These are phyloP conservation scores for Proliferodiscus dingleyae DNA, from an alignment of 2,329 filamentous ascomycete species.

Conservation along the genomic window DNA sequence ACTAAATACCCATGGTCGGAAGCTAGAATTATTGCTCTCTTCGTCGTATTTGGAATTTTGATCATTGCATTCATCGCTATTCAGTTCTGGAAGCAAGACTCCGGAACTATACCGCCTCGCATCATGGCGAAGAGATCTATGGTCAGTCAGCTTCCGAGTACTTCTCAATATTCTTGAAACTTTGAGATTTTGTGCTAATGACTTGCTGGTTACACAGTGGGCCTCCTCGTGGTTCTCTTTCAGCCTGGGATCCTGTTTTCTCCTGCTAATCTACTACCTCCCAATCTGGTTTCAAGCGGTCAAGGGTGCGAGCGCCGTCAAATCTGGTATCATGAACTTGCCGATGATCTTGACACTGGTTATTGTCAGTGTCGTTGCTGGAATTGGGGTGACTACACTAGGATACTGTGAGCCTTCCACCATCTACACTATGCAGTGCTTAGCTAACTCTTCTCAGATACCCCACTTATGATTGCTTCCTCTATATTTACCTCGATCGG, in stretches of 20 bases:
- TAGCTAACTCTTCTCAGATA: conserved; percentile 2
- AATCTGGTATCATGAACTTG: conserved; percentile 32
- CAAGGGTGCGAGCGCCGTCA: conserved; percentile 28
- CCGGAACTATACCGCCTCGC: conserved; percentile 27
- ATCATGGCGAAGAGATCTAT: conserved; percentile 40
- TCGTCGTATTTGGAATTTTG: conserved; percentile 11
- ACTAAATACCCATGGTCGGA: conserved; percentile 33
- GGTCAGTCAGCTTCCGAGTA: conserved; percentile 36
- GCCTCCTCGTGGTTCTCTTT: conserved; percentile 8
- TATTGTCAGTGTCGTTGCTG: conserved; percentile 27
- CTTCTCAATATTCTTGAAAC: conserved; percentile 31
- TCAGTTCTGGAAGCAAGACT: conserved; percentile 12
- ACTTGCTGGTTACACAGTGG: conserved; percentile 3
- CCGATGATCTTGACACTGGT: conserved; percentile 29
- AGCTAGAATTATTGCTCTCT: conserved; percentile 10
- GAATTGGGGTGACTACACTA: conserved; percentile 25
- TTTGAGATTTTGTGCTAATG: neutral
- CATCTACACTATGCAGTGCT: neutral
- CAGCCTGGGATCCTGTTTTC: conserved; percentile 35
- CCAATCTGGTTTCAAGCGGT: conserved; percentile 45
- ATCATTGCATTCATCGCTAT: conserved; percentile 8
- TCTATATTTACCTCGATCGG: conserved; percentile 26
- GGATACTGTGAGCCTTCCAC: conserved; percentile 10
- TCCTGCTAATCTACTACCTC: conserved; percentile 39
- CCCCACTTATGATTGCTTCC: conserved; percentile 10